Evolutionary conservation across 495 filamentous ascomycete species (phyloP), one percentile per base, ranked within the genome.

Genomic region (Pyrenopolyporus hunteri): DNA sequence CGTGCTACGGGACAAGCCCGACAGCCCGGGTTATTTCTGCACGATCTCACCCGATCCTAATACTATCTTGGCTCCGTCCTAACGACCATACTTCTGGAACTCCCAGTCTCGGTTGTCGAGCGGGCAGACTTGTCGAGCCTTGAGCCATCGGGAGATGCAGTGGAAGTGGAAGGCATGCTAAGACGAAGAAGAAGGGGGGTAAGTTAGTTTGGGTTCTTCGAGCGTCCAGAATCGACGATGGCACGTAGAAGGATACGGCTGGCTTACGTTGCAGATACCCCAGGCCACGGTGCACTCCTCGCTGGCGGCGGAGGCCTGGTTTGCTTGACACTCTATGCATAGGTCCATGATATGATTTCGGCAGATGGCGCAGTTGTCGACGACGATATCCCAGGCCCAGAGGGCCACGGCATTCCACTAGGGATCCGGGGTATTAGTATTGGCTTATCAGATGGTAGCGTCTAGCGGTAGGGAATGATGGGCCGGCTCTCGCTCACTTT

Each of bases 121-220:
- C 2, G 94, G 94, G 69, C 94, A 99, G 44, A 99, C 94, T 75
- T 98, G 94, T 54, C 95, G 90, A n/a, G 94, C 97, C 83, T 99
- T 99, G 32, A 99, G 80, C 94, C 94, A 99, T 74, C 94, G 86
- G 3, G 95, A 98, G 73, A 99, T 99, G 81, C 94, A 99, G 78
- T 99, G 94, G 80, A 99, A 99, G 76, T 99, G 94, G 82, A 99
- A 99, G 5, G 94, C 94, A 70, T 99, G 94, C 94, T 98, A 70
- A 9, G n/a, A n/a, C n/a, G n/a, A n/a, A n/a, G n/a, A n/a, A n/a
- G n/a, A n/a, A n/a, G n/a, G n/a, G n/a, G n/a, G n/a, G n/a, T n/a
- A n/a, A n/a, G n/a, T n/a, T n/a, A n/a, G n/a, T n/a, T n/a, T n/a
- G n/a, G n/a, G n/a, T n/a, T n/a, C n/a, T n/a, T n/a, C n/a, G n/a